Base-by-base conservation (phyloP, 2,329 filamentous ascomycete genomes). In the Claviceps paspali region DNA sequence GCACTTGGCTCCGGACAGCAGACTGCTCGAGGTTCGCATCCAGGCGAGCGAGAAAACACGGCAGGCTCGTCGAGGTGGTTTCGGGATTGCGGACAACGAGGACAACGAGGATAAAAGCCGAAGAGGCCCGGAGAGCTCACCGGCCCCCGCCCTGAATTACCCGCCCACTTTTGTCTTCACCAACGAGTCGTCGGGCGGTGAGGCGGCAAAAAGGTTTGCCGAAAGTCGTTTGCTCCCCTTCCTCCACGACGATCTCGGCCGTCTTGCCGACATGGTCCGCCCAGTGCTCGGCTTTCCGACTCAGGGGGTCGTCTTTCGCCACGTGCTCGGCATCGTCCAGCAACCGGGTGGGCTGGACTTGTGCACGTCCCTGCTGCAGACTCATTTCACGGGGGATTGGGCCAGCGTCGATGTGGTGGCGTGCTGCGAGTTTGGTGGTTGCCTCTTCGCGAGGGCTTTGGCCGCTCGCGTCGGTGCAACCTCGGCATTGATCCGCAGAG, bases 341-440 rank as follows among this genome's bases (percentile, higher is more conserved):
- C 62, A 65, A 33, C 60, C 55, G 0, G 61, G 58, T 33, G 73
- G 73, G 5, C 49, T 78, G 19, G 33, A 43, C 5, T 48, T 76
- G 5, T 74, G 69, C 52, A 60, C 61, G 1, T 62, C 60, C 45
- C 53, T 79, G 26, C 49, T 78, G 6, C 51, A 61, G 49, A 44
- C 43, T 3, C 61, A 63, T 37, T 70, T 70, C 43, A 29, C 36
- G 0, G 61, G 61, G 18, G 50, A 65, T 42, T 76, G 68, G 72
- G 21, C 43, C 2, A 52, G 59, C 33, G 44, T 75, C 17, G 51
- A 59, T 38, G 57, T 47, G 1, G 45, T 80, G 6, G 65, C 49
- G 2, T 64, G 57, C 45, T 77, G 70, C 47, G 73, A 79, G 54
- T 60, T 61, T 0, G 73, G 75, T 31, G 70, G 73, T 17, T 68